Conservation (phyloP, 2,329 filamentous ascomycete genomes). For the Cercospora citrullina region DNA sequence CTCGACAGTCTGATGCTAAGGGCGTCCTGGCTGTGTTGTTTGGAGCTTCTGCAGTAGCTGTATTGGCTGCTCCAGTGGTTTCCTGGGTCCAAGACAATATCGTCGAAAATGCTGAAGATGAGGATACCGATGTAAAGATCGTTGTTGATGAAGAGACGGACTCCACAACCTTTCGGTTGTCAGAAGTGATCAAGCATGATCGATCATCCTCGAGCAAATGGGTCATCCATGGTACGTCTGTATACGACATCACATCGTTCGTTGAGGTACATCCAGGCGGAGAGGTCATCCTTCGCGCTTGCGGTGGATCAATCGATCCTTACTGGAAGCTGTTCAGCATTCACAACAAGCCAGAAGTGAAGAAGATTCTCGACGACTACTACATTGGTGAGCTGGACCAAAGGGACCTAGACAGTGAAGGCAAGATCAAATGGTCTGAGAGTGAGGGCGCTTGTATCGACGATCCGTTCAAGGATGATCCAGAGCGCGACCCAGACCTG, state of each 20-base stretch:
- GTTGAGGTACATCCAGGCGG: constrained; percentile 65
- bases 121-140: constrained; percentile 1
- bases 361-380: constrained; percentile 64
- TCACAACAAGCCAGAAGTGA: constrained; percentile 64
- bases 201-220: constrained; percentile 56
- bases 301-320: constrained; percentile 63
- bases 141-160: not conserved
- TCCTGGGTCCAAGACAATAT: constrained; percentile 19
- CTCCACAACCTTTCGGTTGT: constrained; percentile 25
- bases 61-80: constrained; percentile 25
- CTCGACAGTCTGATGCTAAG: constrained; percentile 23
- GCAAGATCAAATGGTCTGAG: constrained; percentile 37
- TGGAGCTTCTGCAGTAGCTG: constrained; percentile 27
- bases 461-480: constrained; percentile 61
- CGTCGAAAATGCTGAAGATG: constrained; percentile 2
- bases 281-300: constrained; percentile 66
- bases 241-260: constrained; percentile 73
- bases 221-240: constrained; percentile 64
- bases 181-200: constrained; percentile 40
- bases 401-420: constrained; percentile 59
- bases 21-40: constrained; percentile 24
- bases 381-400: constrained; percentile 62
- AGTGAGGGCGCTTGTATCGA: constrained; percentile 51
- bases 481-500: constrained; percentile 53
- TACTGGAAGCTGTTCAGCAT: constrained; percentile 72